Evolutionary conservation across 371 early-diverging fungal genomes (phyloP).

Genomic region (Dichotomocladium elegans): DNA sequence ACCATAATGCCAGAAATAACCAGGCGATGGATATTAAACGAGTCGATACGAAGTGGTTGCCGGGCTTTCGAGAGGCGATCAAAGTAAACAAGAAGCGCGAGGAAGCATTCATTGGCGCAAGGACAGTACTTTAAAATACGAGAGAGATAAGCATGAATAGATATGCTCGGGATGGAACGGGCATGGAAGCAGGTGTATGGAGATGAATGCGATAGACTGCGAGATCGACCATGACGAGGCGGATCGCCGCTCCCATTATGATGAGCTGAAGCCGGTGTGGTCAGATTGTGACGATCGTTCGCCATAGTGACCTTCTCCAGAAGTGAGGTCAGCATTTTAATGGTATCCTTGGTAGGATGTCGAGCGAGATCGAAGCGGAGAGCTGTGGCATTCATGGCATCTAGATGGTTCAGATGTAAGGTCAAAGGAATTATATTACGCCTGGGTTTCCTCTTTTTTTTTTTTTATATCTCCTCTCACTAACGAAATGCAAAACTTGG

Average conservation of each 20-base stretch:
- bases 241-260: slow-evolving; percentile 23
- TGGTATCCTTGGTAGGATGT: slow-evolving; percentile 61
- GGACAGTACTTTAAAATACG: slow-evolving; percentile 92
- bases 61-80: slow-evolving; percentile 65
- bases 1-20: slow-evolving; percentile 82
- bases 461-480: too few species aligned
- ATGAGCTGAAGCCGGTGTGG: slow-evolving; percentile 21
- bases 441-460: too few species aligned
- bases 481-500: too few species aligned
- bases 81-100: slow-evolving; percentile 80
- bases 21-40: slow-evolving; percentile 87
- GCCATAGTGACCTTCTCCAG: slow-evolving; percentile 53
- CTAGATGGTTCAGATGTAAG: neutral
- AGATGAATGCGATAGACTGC: slow-evolving; percentile 14
- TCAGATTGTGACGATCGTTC: slow-evolving; percentile 42
- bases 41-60: slow-evolving; percentile 68
- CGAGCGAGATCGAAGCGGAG: slow-evolving; percentile 49
- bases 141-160: slow-evolving; percentile 73
- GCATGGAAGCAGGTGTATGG: slow-evolving; percentile 76
- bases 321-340: slow-evolving; percentile 58
- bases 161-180: slow-evolving; percentile 84
- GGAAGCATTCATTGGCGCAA: slow-evolving; percentile 81
- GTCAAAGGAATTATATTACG: too few species aligned
- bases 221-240: slow-evolving; percentile 12
- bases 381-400: slow-evolving; percentile 1